These are phyloP conservation scores for Wickerhamomyces tratensis DNA, from an alignment of 805 yeast genomes.

Conservation along the genomic window DNA sequence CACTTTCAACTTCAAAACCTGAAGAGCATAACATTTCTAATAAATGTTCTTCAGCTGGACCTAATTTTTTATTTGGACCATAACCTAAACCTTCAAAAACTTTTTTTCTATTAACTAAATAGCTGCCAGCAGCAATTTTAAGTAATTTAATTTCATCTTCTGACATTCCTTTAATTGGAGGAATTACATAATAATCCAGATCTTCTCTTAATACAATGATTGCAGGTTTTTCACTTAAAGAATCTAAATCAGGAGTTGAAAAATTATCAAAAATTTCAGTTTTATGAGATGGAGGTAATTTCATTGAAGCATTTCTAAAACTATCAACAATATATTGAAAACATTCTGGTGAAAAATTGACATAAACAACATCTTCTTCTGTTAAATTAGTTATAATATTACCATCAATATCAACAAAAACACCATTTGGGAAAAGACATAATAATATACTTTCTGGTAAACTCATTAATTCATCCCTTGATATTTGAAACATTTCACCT, in stretches of 20 bases:
- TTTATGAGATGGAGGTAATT: slow-evolving; percentile 32
- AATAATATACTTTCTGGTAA: slow-evolving; percentile 84
- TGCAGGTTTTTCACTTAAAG: slow-evolving; percentile 75
- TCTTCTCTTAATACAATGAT: slow-evolving; percentile 91
- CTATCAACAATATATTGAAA: slow-evolving; percentile 72
- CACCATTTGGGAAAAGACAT: slow-evolving; percentile 86
- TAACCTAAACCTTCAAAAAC: slow-evolving; percentile 80
- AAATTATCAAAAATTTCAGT: slow-evolving; percentile 26
- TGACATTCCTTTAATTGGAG: slow-evolving; percentile 50
- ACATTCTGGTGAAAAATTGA: slow-evolving; percentile 80
- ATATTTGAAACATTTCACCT: slow-evolving; percentile 62
- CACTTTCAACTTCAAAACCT: slow-evolving; percentile 58
- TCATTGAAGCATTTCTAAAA: slow-evolving; percentile 62
- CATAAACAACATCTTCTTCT: slow-evolving; percentile 70
- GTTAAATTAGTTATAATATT: slow-evolving; percentile 71
- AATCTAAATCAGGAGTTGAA: slow-evolving; percentile 44
- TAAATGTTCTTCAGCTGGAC: slow-evolving; percentile 90
- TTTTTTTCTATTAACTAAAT: slow-evolving; percentile 41
- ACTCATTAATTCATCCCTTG: slow-evolving; percentile 83
- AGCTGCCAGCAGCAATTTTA: slow-evolving; percentile 66
- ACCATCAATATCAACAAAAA: slow-evolving; percentile 68
- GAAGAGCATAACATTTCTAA: slow-evolving; percentile 91
- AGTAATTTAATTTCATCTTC: slow-evolving; percentile 54
- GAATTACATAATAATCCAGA: slow-evolving; percentile 85
- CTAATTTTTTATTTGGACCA: slow-evolving; percentile 41